A percentile compares a stretch with the other conserved stretches of the same genome.
These are phyloP conservation scores for Spergularia bocconei DNA, from an alignment of 148 eudicot species.

Conservation along the genomic window DNA sequence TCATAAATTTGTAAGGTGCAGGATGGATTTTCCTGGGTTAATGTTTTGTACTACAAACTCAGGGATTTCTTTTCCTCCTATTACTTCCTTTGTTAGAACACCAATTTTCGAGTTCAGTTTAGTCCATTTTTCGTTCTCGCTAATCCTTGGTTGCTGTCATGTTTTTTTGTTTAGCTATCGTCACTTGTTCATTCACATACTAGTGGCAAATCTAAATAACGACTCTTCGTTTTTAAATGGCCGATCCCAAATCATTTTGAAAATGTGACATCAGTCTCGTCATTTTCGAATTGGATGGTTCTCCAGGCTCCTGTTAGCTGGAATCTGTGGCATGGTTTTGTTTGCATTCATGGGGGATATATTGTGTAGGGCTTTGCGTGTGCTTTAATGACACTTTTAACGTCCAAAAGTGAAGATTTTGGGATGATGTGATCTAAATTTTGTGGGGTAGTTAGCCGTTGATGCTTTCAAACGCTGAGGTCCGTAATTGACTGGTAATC, in stretches of 20 bases:
- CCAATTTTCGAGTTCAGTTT: constrained; percentile 13
- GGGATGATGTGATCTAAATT: constrained; percentile 6
- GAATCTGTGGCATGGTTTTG: not conserved
- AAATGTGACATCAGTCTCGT: not conserved
- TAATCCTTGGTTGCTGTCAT: too few relatives aligned
- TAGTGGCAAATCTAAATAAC: too few relatives aligned
- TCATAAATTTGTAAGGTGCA: constrained; percentile 32
- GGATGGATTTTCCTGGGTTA: constrained; percentile 24
- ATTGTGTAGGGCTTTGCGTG: constrained; percentile 28
- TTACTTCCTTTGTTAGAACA: constrained; percentile 21
- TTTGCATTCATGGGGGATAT: constrained; percentile 9
- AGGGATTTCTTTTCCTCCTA: constrained; percentile 22
- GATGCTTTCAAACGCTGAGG: constrained; percentile 9
- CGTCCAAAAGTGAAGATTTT: constrained; percentile 4
- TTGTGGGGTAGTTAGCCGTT: constrained; percentile 10
- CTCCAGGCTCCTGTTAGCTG: not conserved
- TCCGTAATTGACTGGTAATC: constrained; percentile 6
- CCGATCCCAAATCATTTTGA: not conserved
- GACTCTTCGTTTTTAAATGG: not conserved
- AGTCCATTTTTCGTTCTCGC: not conserved
- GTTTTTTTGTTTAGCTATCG: too few relatives aligned
- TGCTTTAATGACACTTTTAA: not conserved
- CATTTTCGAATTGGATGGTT: not conserved
- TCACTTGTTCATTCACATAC: not conserved
- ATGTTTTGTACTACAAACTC: constrained; percentile 18